phyloP scores from a whole-genome alignment of 1,139 yeast genomes.

The Yamadazyma kanchanaburiensis region DNA sequence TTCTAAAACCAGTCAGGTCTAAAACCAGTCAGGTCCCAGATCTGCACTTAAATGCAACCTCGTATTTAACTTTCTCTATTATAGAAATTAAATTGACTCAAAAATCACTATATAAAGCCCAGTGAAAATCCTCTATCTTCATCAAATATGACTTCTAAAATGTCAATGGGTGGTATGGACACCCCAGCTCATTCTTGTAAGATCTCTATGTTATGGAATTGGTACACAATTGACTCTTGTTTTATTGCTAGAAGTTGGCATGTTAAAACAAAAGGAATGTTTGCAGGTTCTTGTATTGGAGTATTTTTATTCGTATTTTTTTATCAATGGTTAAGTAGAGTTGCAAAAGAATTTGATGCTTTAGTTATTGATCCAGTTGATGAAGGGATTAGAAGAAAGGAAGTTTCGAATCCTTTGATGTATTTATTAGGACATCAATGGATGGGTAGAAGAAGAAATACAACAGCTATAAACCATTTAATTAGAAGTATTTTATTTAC shows the following conservation, averaged over 20 bases:
- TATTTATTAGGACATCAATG: conserved; percentile 40
- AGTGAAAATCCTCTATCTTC: no score
- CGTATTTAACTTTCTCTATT: no score
- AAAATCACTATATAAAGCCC: no score
- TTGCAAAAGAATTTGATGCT: conserved; percentile 50
- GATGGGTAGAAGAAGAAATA: conserved; percentile 24
- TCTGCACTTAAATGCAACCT: no score
- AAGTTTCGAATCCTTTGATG: conserved; percentile 18
- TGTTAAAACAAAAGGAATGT: conserved; percentile 52
- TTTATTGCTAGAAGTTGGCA: conserved; percentile 67
- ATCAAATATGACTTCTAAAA: no score
- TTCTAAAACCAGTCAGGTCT: no score
- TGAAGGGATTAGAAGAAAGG: conserved; percentile 1
- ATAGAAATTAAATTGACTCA: no score
- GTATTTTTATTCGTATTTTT: conserved; percentile 55
- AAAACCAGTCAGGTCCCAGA: no score
- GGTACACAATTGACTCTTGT: conserved; percentile 57
- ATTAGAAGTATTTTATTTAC: conserved; percentile 48
- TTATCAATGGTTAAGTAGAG: conserved; percentile 55
- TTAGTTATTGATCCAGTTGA: conserved; percentile 3
- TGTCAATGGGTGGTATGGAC: conserved; percentile 7
- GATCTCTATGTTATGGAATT: conserved; percentile 41
- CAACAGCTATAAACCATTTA: conserved; percentile 47
- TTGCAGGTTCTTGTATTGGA: conserved; percentile 72
- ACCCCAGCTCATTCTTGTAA: conserved; percentile 22